Percentiles rank a stretch among this genome's conserved stretches.
phyloP scores from a whole-genome alignment of 2,329 filamentous ascomycete species.

The Fusarium transvaalense region DNA sequence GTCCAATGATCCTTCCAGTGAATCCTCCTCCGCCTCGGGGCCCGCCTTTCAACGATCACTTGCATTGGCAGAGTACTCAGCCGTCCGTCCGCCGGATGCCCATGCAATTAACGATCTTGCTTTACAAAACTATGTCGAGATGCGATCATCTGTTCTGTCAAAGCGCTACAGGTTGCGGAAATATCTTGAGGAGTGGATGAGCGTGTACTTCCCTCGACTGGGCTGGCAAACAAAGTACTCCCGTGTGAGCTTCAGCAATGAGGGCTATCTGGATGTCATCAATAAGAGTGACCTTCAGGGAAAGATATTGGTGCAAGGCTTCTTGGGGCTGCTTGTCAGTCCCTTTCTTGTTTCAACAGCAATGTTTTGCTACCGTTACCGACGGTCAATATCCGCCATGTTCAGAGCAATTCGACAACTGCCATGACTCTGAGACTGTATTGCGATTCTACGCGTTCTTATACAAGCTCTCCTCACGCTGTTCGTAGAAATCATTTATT shows the following conservation, averaged over 20 bases:
- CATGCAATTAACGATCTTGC: conserved; percentile 94
- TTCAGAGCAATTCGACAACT: conserved; percentile 36
- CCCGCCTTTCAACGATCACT: conserved; percentile 68
- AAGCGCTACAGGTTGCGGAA: conserved; percentile 85
- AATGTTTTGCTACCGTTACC: conserved; percentile 48
- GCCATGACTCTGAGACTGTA: background rate
- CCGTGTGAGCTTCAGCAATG: conserved; percentile 92
- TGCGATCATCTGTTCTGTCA: conserved; percentile 87
- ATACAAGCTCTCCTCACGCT: background rate
- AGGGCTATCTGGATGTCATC: conserved; percentile 88
- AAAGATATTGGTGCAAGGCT: conserved; percentile 64
- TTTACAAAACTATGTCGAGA: conserved; percentile 91
- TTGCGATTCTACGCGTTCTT: background rate
- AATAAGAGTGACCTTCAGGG: conserved; percentile 77
- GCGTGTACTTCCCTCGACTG: conserved; percentile 77
- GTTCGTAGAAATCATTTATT: background rate
- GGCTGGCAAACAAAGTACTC: conserved; percentile 96
- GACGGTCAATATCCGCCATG: conserved; percentile 40
- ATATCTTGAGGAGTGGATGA: conserved; percentile 85
- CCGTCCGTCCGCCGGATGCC: conserved; percentile 79
- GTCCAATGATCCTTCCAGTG: conserved; percentile 56
- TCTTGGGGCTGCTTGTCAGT: conserved; percentile 55
- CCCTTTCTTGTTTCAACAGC: conserved; percentile 48
- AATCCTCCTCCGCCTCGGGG: conserved; percentile 55
- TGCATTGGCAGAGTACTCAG: conserved; percentile 82